phyloP scores from a whole-genome alignment of 176 grass and related monocot species.

The Rhynchospora breviuscula region DNA sequence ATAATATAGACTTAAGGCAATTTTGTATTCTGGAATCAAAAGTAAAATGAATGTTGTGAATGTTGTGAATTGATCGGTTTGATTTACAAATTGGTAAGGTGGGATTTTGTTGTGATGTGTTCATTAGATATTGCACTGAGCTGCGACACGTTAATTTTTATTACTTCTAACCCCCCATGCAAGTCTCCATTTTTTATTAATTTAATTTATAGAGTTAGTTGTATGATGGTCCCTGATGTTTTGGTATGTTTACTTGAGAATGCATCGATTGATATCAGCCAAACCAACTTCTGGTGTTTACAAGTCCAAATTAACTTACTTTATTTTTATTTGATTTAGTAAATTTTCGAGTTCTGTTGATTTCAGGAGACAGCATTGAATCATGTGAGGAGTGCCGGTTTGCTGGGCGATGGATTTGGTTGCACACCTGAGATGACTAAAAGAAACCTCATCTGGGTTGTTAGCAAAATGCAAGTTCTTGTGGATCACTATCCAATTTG shows the following conservation, averaged over 20 bases:
- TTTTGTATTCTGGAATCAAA: not conserved
- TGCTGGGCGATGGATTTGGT: conserved; percentile 89
- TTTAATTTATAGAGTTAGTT: not conserved
- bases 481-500: conserved; percentile 85
- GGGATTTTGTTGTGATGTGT: not conserved
- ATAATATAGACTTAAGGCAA: not conserved
- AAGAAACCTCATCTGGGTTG: conserved; percentile 94
- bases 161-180: not conserved
- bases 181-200: not conserved
- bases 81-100: not conserved
- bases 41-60: not conserved
- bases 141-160: not conserved
- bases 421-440: conserved; percentile 96
- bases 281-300: not conserved
- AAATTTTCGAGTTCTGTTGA: not conserved
- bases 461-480: conserved; percentile 85
- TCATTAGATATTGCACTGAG: not conserved
- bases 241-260: not conserved
- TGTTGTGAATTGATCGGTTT: not conserved
- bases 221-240: not conserved
- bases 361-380: conserved; percentile 59
- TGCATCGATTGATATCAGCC: not conserved
- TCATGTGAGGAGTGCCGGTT: conserved; percentile 76
- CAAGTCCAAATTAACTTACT: not conserved
- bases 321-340: conserved; percentile 6